Conservation (phyloP, 2,329 filamentous ascomycete species). For the Hypoxylon sp. region DNA sequence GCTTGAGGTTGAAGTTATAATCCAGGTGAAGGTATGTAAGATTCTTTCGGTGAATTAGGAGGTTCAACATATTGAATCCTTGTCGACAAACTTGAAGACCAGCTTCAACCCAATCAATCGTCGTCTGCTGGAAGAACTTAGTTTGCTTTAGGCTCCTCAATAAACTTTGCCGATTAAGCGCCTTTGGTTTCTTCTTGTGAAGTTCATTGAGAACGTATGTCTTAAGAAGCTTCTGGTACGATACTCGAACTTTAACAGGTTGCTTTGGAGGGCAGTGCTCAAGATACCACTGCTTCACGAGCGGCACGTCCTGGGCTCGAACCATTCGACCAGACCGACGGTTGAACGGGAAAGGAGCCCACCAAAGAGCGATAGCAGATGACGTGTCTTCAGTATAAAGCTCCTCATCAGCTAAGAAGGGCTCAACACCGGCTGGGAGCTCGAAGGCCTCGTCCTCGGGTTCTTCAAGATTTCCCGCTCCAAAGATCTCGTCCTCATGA, state of each 20-base stretch:
- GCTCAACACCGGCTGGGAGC: conserved; percentile 83
- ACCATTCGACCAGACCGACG: conserved; percentile 96
- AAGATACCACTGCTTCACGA: conserved; percentile 98
- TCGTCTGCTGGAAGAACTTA: conserved; percentile 99
- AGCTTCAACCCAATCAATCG: conserved; percentile 99
- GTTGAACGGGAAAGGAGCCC: conserved; percentile 97
- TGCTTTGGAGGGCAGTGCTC: conserved; percentile 91
- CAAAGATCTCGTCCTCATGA: conserved; percentile 95
- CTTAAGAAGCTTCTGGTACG: conserved; percentile 98
- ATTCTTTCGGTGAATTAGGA: conserved; percentile 98
- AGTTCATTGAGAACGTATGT: conserved; percentile 96
- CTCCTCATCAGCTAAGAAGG: conserved; percentile 91
- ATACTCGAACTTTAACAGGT: conserved; percentile 96
- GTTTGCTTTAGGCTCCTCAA: conserved; percentile 92
- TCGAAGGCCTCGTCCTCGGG: conserved; percentile 87
- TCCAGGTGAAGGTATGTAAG: conserved; percentile 97
- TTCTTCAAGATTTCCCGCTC: conserved; percentile 80
- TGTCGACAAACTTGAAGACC: conserved; percentile 98
- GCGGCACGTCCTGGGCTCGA: conserved; percentile 93
- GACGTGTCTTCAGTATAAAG: conserved; percentile 91
- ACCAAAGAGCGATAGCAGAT: conserved; percentile 94
- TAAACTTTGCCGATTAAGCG: conserved; percentile 93
- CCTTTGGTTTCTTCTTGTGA: conserved; percentile 95
- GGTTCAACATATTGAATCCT: conserved; percentile 99
- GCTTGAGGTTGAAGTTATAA: conserved; percentile 99